These are phyloP conservation scores for Melastoma malabathricum DNA, from an alignment of 345 rosid genomes.

Conservation along the genomic window DNA sequence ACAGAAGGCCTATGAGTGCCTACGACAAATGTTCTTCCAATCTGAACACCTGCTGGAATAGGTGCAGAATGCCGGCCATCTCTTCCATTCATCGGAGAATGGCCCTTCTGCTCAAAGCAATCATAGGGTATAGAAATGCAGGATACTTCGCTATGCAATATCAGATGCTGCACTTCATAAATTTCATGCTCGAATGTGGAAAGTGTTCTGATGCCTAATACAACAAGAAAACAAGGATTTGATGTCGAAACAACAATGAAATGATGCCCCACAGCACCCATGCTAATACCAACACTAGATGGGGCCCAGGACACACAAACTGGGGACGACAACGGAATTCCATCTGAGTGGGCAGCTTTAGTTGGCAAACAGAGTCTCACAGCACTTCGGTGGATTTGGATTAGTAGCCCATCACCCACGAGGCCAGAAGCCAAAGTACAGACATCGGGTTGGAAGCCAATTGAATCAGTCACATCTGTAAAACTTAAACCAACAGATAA, in stretches of 20 bases:
- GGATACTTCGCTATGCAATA: slow-evolving; percentile 70
- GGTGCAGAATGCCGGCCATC: slow-evolving; percentile 18
- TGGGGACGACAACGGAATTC: slow-evolving; percentile 56
- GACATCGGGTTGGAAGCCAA: slow-evolving; percentile 87
- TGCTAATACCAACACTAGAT: slow-evolving; percentile 52
- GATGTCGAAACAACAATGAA: slow-evolving; percentile 78
- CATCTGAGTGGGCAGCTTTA: slow-evolving; percentile 69
- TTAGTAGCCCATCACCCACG: slow-evolving; percentile 61
- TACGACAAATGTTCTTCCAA: slow-evolving; percentile 54
- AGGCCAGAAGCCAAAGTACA: slow-evolving; percentile 96
- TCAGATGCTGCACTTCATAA: slow-evolving; percentile 64
- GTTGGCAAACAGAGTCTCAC: slow-evolving; percentile 84
- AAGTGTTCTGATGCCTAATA: slow-evolving; percentile 63
- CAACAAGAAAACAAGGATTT: slow-evolving; percentile 67
- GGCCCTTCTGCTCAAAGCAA: slow-evolving; percentile 25
- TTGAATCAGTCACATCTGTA: slow-evolving; percentile 84
- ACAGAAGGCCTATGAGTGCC: slow-evolving; percentile 98
- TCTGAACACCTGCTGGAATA: slow-evolving; percentile 53
- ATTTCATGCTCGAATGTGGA: slow-evolving; percentile 49
- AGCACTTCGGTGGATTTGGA: slow-evolving; percentile 83
- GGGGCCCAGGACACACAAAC: slow-evolving; percentile 78
- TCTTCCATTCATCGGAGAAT: slow-evolving; percentile 14
- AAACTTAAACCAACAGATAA: slow-evolving; percentile 92
- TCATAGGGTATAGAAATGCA: slow-evolving; percentile 76
- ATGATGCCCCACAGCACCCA: slow-evolving; percentile 83